phyloP scores from a whole-genome alignment of 352 stramenopile genomes.

The Pythium grandisporangium region DNA sequence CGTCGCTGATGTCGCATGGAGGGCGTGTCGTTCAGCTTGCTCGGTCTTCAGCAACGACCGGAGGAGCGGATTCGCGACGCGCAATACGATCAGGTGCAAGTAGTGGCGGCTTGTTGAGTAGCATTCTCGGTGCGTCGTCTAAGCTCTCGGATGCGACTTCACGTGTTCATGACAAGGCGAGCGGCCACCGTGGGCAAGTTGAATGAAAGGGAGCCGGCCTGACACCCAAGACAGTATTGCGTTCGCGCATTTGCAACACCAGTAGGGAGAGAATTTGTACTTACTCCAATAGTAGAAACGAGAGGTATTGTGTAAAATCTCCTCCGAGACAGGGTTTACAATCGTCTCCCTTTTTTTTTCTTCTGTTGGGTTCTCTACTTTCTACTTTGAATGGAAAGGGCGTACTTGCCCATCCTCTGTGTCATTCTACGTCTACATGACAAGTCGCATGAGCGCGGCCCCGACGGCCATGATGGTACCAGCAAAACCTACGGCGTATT shows the following conservation, averaged over 20 bases:
- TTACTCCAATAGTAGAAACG: no score
- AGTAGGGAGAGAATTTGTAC: no score
- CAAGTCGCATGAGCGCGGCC: slow-evolving; percentile 58
- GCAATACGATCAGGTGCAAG: background rate
- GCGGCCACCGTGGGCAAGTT: slow-evolving; percentile 30
- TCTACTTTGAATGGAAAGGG: no score
- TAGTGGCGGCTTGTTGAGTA: slow-evolving; percentile 29
- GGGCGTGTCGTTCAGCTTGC: slow-evolving; percentile 15
- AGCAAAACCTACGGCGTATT: slow-evolving; percentile 82
- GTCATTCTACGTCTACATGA: slow-evolving; percentile 31
- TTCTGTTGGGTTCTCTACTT: no score
- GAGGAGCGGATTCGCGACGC: no score
- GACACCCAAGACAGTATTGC: no score
- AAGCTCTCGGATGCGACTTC: slow-evolving; percentile 57
- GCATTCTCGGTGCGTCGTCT: slow-evolving; percentile 59
- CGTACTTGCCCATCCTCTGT: background rate
- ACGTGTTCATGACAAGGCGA: slow-evolving; percentile 43
- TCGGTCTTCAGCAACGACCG: background rate
- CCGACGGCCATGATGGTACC: slow-evolving; percentile 84
- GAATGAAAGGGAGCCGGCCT: no score
- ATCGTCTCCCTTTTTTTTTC: no score
- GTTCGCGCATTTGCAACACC: no score
- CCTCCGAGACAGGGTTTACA: no score
- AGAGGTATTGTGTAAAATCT: no score
- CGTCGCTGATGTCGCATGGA: no score